phyloP scores from a whole-genome alignment of 2,329 filamentous ascomycete species.

The Cyphellophora europaea region DNA sequence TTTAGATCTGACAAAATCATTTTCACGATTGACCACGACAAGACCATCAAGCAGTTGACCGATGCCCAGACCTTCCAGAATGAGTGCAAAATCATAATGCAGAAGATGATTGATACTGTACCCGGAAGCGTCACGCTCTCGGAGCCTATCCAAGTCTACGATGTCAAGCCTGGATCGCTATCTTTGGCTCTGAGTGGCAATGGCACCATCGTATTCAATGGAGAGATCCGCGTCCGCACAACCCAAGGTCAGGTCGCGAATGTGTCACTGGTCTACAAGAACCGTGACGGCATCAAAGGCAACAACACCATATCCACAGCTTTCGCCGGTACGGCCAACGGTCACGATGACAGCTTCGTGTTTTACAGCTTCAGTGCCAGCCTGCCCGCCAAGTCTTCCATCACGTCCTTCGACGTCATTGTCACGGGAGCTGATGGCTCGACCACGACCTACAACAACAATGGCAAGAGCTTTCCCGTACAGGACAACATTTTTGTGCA shows the following conservation, averaged over 20 bases:
- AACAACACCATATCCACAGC: conserved; percentile 36
- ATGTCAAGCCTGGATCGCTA: conserved; percentile 12
- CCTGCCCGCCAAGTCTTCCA: conserved; percentile 10
- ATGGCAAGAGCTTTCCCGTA: conserved; percentile 10
- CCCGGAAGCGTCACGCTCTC: conserved; percentile 12
- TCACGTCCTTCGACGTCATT: conserved; percentile 13
- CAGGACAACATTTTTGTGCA: conserved; percentile 12
- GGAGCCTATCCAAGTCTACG: conserved; percentile 7
- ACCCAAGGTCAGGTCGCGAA: conserved; percentile 38
- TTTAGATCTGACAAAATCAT: conserved; percentile 25
- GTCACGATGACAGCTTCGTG: conserved; percentile 53
- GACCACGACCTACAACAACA: conserved; percentile 13
- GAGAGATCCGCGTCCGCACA: conserved; percentile 49
- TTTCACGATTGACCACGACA: conserved; percentile 23
- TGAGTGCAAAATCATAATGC: conserved; percentile 7
- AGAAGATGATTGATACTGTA: conserved; percentile 17
- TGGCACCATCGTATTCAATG: conserved; percentile 43
- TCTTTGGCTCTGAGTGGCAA: conserved; percentile 29
- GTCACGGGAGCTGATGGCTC: conserved; percentile 8
- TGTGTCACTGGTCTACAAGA: conserved; percentile 47
- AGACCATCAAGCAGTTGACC: conserved; percentile 21
- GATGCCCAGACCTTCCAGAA: conserved; percentile 5
- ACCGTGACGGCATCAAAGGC: conserved; percentile 41
- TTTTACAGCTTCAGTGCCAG: conserved; percentile 23
- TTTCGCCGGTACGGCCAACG: conserved; percentile 37